phyloP scores from a whole-genome alignment of 2,329 filamentous ascomycete species.

The Orbilia oligospora region DNA sequence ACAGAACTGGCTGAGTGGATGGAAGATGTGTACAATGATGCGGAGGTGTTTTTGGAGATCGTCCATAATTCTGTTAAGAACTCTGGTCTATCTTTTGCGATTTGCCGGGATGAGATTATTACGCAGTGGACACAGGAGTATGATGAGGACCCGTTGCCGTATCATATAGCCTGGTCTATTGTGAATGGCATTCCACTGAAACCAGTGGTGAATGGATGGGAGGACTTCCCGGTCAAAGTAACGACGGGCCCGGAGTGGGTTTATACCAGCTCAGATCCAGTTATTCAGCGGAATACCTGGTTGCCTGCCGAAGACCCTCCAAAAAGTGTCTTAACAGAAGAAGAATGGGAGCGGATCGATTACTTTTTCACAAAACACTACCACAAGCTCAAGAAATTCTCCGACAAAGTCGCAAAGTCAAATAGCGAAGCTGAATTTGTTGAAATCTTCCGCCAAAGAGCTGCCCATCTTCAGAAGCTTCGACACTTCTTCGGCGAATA shows the following conservation, averaged over 20 bases:
- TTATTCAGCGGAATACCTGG: slow-evolving; percentile 13
- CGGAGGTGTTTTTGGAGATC: not conserved
- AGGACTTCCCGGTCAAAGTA: too few relatives aligned
- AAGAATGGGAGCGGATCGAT: slow-evolving; percentile 32
- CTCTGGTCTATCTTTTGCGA: not conserved
- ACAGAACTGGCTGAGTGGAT: slow-evolving; percentile 24
- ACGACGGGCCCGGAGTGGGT: too few relatives aligned
- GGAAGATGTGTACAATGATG: not conserved
- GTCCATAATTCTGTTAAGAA: not conserved
- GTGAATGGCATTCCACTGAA: not conserved
- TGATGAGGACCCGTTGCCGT: slow-evolving; percentile 10
- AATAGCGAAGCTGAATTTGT: too few relatives aligned
- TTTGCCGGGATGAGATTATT: not conserved
- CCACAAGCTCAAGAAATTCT: too few relatives aligned
- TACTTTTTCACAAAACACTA: slow-evolving; percentile 9
- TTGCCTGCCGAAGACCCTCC: not conserved
- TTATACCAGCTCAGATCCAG: too few relatives aligned
- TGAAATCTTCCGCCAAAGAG: slow-evolving; percentile 16
- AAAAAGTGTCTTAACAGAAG: slow-evolving; percentile 17
- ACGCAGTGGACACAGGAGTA: not conserved
- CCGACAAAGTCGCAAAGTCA: too few relatives aligned
- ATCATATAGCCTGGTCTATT: slow-evolving; percentile 13
- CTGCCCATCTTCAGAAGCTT: slow-evolving; percentile 20
- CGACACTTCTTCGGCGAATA: slow-evolving; percentile 6
- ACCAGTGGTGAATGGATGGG: not conserved